Percentiles rank a stretch among this genome's conserved stretches.
Conservation (phyloP, 331 rosid species). For the Malus hybrid region DNA sequence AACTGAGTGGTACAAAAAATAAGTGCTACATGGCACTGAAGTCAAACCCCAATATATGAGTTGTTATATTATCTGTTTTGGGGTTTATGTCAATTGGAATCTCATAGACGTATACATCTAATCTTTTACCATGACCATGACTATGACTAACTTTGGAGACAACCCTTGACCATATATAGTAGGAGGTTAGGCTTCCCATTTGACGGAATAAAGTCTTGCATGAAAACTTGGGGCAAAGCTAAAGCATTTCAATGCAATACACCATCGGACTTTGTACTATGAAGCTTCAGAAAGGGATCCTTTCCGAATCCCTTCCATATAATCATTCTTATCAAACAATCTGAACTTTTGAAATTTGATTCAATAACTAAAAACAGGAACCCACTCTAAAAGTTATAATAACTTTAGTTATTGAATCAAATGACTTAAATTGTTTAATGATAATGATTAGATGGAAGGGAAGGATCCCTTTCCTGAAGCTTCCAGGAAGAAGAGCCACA, state of each 20-base stretch:
- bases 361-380: accelerated
- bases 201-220: background rate
- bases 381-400: too few species aligned
- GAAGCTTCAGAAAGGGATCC: background rate
- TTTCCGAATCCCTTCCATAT: accelerated
- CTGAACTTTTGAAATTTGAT: accelerated
- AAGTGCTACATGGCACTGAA: background rate
- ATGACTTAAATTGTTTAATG: accelerated
- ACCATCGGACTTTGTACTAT: background rate
- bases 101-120: background rate
- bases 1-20: too few species aligned
- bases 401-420: accelerated
- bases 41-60: background rate
- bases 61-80: background rate
- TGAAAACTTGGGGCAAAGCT: background rate
- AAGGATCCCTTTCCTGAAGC: too few species aligned
- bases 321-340: accelerated
- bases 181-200: background rate
- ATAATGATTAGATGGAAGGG: too few species aligned
- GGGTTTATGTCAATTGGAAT: background rate
- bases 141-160: background rate
- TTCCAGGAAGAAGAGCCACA: background rate
- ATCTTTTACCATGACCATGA: background rate
- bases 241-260: background rate
- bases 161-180: background rate